These are phyloP conservation scores for Simmondsia chinensis DNA, from an alignment of 148 eudicot genomes.

Conservation along the genomic window DNA sequence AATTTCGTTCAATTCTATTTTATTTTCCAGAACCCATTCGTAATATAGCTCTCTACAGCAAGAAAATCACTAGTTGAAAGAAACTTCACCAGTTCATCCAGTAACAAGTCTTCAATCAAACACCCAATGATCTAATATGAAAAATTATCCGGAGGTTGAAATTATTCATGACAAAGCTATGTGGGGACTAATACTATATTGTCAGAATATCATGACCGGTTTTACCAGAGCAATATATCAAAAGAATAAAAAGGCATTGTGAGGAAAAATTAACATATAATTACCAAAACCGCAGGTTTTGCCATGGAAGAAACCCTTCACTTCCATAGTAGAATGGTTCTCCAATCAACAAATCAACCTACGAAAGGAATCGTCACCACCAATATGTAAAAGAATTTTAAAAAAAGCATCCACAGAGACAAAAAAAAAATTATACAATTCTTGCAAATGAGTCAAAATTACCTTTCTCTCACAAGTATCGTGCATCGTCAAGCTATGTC, in stretches of 20 bases:
- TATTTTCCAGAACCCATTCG: too few relatives aligned
- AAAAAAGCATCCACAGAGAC: too few relatives aligned
- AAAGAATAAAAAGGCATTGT: background rate
- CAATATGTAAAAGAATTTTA: background rate
- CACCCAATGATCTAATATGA: background rate
- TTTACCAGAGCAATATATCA: too few relatives aligned
- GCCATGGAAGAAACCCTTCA: slow-evolving; percentile 80
- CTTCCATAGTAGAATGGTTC: slow-evolving; percentile 85
- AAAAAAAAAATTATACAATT: background rate
- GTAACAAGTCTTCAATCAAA: background rate
- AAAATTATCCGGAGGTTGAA: too few relatives aligned
- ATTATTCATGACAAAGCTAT: too few relatives aligned
- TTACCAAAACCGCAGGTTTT: slow-evolving; percentile 84
- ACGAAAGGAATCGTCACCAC: slow-evolving; percentile 15
- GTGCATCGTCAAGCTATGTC: slow-evolving; percentile 22
- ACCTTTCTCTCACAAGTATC: slow-evolving; percentile 52
- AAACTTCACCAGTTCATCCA: too few relatives aligned
- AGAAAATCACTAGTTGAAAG: too few relatives aligned
- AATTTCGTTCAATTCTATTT: too few relatives aligned
- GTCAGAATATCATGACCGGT: too few relatives aligned
- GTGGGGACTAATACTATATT: too few relatives aligned
- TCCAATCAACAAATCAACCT: slow-evolving; percentile 73
- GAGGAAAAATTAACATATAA: background rate
- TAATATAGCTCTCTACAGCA: too few relatives aligned
- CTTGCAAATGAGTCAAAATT: slow-evolving; percentile 1